A percentile compares a stretch with the other conserved stretches of the same genome.
Evolutionary conservation across 257 asterid species (phyloP).

Genomic region (Petunia axillaris): DNA sequence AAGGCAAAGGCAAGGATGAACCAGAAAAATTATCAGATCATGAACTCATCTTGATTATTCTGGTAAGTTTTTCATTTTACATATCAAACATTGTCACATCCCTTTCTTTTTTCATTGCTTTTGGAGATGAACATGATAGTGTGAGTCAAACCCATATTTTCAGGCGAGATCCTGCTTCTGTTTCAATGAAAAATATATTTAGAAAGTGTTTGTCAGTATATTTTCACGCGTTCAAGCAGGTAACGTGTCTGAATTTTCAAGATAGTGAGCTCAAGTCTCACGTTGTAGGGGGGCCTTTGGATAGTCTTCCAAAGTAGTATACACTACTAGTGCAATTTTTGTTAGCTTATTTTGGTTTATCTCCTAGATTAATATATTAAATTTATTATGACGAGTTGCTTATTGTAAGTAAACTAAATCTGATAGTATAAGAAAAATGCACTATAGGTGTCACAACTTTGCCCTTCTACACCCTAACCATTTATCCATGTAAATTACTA

Average conservation of each 20-base stretch:
- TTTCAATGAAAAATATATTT: no score
- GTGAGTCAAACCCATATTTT: no score
- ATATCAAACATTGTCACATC: neutral
- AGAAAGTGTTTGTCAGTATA: no score
- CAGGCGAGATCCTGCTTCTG: no score
- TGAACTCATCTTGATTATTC: constrained; percentile 48
- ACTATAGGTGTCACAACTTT: neutral
- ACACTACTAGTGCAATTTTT: no score
- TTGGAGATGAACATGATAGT: neutral
- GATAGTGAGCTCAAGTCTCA: no score
- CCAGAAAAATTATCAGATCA: constrained; percentile 48
- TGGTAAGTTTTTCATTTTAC: constrained; percentile 39
- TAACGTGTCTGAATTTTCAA: no score
- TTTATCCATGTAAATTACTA: no score
- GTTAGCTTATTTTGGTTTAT: neutral
- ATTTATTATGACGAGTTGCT: neutral
- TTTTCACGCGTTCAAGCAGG: no score
- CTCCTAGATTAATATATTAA: neutral
- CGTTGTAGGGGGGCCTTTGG: no score
- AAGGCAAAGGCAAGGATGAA: constrained; percentile 43
- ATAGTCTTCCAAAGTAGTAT: no score
- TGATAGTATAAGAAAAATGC: neutral
- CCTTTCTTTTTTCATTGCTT: neutral
- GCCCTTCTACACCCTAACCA: no score
- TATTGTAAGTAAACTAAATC: neutral